Evolutionary conservation across 768 basidiomycete genomes (phyloP), one percentile per base, ranked within the genome.

Genomic region (Xerocomellus intermedius): DNA sequence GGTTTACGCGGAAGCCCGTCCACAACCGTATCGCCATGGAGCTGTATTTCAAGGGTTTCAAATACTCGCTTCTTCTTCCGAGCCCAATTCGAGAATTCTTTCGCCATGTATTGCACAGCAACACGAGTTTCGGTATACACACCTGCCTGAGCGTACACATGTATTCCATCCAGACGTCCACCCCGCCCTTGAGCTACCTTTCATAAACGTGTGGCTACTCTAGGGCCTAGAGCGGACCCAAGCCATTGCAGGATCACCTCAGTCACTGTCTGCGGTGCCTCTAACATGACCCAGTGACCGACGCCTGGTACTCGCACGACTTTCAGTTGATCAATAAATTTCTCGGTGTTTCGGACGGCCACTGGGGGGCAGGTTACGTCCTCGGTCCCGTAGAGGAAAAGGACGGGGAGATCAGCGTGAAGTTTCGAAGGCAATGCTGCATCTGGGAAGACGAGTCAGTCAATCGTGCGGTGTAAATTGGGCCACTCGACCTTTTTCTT

Each of bases 251-350:
- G 51, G n/a, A 84, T 72, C 43, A 62, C 75, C 8, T 78, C 64
- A 1, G 80, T 81, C 32, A 89, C 74, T 24, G 75, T 74, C 42
- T 86, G 79, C 35, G 77, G 76, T 22, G 81, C 80, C 61, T 89
- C 82, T 1, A 84, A 54, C 82, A 87, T 78, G 2, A 90, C 44
- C 87, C 88, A 91, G 64, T 89, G 88, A 2, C 86, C 85, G 24
- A 66, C 72, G 10, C 76, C 82, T 46, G 84, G 77, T 10, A 89
- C 54, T 10, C 75, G 74, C 26, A 86, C 69, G 46, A 80, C 75
- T 55, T 81, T 77, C 22, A 85, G 69, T 24, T 71, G 69, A 6
- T 77, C 62, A 36, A 87, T 76, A 54, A 83, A 81, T 53, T 80
- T 81, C 36, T 69, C 73, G 12, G 78, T 69, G 24, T 78, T 78